phyloP scores from a whole-genome alignment of 177 flowering plant species.

The Vitis hybrid region DNA sequence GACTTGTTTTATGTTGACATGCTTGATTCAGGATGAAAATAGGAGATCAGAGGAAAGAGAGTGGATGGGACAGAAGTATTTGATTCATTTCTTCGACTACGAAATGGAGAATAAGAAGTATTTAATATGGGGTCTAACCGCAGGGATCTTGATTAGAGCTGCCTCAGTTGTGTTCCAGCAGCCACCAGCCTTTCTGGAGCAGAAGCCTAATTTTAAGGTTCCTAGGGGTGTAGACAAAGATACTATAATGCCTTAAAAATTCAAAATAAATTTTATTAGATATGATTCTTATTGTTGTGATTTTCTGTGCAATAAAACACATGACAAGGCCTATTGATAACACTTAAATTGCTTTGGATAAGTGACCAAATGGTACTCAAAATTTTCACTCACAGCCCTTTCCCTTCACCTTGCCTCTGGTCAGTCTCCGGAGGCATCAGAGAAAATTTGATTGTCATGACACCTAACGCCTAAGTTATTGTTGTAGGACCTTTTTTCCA shows the following conservation, averaged over 20 bases:
- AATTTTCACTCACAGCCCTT: no score
- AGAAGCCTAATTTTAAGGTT: conserved; percentile 52
- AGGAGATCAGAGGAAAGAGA: conserved; percentile 63
- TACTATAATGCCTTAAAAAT: conserved; percentile 27
- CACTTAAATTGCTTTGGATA: no score
- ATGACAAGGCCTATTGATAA: no score
- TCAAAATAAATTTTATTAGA: not conserved
- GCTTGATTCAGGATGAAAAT: conserved; percentile 45
- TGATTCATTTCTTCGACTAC: conserved; percentile 80
- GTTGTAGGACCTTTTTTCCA: no score
- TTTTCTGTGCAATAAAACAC: no score
- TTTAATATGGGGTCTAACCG: conserved; percentile 91
- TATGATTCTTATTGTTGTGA: no score
- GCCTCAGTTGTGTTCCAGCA: conserved; percentile 85
- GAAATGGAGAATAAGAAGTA: conserved; percentile 45
- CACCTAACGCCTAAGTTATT: no score
- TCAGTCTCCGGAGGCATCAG: no score
- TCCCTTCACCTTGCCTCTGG: no score
- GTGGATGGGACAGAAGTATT: conserved; percentile 70
- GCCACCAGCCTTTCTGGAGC: conserved; percentile 69
- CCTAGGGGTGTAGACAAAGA: conserved; percentile 30
- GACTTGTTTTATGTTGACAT: not conserved
- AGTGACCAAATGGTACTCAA: no score
- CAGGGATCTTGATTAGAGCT: conserved; percentile 79
- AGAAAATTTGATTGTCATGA: no score